These are phyloP conservation scores for Nigrospora osmanthi DNA, from an alignment of 2,329 filamentous ascomycete species.

Conservation along the genomic window DNA sequence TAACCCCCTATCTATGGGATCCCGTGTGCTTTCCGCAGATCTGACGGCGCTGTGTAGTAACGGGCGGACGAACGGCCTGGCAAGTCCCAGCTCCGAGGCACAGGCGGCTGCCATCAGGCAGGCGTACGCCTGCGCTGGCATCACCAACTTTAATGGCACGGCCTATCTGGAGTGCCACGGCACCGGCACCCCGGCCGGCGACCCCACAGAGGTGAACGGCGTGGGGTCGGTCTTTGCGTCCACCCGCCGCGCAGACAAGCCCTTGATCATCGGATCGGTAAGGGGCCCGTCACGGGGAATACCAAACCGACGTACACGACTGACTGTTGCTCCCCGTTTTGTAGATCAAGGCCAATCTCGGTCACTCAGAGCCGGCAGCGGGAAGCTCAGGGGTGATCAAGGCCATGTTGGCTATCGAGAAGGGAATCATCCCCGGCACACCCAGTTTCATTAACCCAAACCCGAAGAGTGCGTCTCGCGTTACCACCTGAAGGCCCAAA, in stretches of 20 bases:
- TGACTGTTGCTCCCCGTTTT: too few species aligned
- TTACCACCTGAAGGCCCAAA: neutral
- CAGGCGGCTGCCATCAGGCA: neutral
- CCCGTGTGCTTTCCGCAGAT: too few species aligned
- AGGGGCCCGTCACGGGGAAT: too few species aligned
- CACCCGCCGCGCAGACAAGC: too few species aligned
- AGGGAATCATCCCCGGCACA: constrained; percentile 16
- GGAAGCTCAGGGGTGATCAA: constrained; percentile 22
- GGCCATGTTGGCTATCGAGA: constrained; percentile 18
- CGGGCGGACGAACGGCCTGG: neutral
- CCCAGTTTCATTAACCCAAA: constrained; percentile 13
- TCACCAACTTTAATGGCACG: neutral
- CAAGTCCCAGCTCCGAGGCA: neutral
- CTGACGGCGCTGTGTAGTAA: too few species aligned
- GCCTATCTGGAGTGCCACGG: neutral
- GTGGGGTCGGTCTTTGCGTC: constrained; percentile 8
- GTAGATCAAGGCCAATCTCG: constrained; percentile 26
- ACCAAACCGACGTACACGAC: too few species aligned
- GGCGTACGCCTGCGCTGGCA: constrained; percentile 5
- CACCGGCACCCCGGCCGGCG: constrained; percentile 6
- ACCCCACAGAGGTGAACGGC: constrained; percentile 26
- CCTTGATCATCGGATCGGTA: neutral
- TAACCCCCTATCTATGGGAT: too few species aligned
- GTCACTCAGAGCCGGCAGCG: constrained; percentile 20
- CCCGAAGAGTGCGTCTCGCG: constrained; percentile 8